Conservation (phyloP, 2,329 filamentous ascomycete genomes). For the Phialemoniopsis sp. region DNA sequence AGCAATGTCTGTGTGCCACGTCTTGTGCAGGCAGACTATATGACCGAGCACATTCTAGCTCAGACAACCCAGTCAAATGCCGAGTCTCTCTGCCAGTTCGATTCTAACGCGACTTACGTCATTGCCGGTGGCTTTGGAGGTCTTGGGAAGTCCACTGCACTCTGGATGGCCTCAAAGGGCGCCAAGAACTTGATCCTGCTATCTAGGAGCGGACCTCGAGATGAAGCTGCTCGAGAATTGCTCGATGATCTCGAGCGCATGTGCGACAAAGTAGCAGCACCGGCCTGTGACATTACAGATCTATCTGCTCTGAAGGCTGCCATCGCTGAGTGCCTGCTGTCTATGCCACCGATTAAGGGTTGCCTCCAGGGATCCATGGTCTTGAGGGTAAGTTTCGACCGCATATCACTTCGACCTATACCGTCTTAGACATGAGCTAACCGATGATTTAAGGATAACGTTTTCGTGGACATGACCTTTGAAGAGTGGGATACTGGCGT, state of each 20-base stretch:
- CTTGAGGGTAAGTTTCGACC: background rate
- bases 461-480: background rate
- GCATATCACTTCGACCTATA: no score
- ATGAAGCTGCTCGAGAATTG: conserved; percentile 3
- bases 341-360: conserved; percentile 21
- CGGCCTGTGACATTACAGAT: conserved; percentile 1
- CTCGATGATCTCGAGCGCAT: conserved; percentile 4
- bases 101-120: conserved; percentile 14
- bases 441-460: background rate
- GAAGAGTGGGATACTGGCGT: conserved; percentile 16
- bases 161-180: conserved; percentile 14
- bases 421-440: no score
- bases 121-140: conserved; percentile 20
- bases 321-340: background rate
- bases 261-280: conserved; percentile 1
- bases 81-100: conserved; percentile 2
- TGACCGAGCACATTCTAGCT: conserved; percentile 9
- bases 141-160: conserved; percentile 14
- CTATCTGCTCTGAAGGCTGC: background rate
- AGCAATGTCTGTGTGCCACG: conserved; percentile 7
- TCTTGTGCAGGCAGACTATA: conserved; percentile 10
- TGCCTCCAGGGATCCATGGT: conserved; percentile 29
- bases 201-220: conserved; percentile 9
- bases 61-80: background rate
- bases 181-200: conserved; percentile 13